Conservation (phyloP, 2,329 filamentous ascomycete species). For the Penicillium sp. region DNA sequence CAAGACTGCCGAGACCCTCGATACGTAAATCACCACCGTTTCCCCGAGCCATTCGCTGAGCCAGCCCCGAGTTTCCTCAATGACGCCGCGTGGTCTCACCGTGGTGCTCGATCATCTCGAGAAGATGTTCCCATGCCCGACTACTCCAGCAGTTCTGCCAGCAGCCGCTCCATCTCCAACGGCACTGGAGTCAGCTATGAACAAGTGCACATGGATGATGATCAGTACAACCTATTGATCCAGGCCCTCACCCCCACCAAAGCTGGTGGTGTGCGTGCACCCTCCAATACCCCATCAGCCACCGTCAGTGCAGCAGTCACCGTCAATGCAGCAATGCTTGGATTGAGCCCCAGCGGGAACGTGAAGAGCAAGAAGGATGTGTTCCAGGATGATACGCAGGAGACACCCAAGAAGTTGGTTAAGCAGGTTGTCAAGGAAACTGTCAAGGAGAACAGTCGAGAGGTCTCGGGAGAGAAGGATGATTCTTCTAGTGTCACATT, state of each 20-base stretch:
- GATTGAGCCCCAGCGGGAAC: slow-evolving; percentile 30
- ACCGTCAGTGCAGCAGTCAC: slow-evolving; percentile 17
- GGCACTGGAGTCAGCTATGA: slow-evolving; percentile 41
- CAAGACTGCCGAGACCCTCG: slow-evolving; percentile 25
- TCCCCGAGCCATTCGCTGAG: slow-evolving; percentile 33
- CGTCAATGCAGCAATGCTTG: slow-evolving; percentile 24
- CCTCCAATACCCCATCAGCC: slow-evolving; percentile 29
- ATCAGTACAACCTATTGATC: slow-evolving; percentile 35
- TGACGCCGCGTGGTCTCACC: slow-evolving; percentile 25
- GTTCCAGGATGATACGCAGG: slow-evolving; percentile 23
- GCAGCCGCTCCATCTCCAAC: slow-evolving; percentile 40
- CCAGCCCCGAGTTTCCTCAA: slow-evolving; percentile 37
- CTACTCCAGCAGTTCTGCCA: slow-evolving; percentile 40
- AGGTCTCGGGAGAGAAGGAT: background rate
- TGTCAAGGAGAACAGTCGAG: slow-evolving; percentile 14
- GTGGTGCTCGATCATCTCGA: slow-evolving; percentile 35
- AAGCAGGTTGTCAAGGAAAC: slow-evolving; percentile 10
- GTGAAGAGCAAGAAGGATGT: slow-evolving; percentile 32
- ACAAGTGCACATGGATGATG: slow-evolving; percentile 35
- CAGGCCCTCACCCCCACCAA: slow-evolving; percentile 37
- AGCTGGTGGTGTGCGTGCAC: slow-evolving; percentile 27
- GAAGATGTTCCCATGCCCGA: slow-evolving; percentile 49
- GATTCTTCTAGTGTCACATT: background rate
- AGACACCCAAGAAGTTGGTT: slow-evolving; percentile 18
- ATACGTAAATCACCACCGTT: slow-evolving; percentile 17